These are phyloP conservation scores for Toxicodendron radicans DNA, from an alignment of 345 rosid species.

Conservation along the genomic window DNA sequence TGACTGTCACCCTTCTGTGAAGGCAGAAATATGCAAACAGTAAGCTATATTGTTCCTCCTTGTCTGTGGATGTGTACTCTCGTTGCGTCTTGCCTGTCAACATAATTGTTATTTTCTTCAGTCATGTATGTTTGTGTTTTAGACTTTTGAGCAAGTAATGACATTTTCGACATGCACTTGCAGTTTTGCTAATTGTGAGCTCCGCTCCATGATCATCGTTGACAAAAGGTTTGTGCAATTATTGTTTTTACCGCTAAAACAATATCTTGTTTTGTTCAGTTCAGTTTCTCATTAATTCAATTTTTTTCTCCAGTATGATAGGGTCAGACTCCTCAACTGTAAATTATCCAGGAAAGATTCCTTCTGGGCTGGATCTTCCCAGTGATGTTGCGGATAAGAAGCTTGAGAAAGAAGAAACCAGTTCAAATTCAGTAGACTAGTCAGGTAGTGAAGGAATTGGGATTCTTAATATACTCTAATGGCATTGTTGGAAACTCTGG, in stretches of 20 bases:
- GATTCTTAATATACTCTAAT: not conserved
- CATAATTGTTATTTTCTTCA: too few relatives aligned
- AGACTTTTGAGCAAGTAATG: constrained; percentile 5
- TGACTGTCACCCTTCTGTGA: constrained; percentile 78
- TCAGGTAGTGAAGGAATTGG: not conserved
- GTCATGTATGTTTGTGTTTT: constrained; percentile 2
- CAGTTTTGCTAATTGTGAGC: constrained; percentile 98
- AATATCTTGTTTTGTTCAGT: not conserved
- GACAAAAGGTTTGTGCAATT: constrained; percentile 59
- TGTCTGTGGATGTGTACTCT: not conserved
- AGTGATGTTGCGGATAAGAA: constrained; percentile 40
- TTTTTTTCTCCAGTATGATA: constrained; percentile 26
- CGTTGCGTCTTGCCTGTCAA: too few relatives aligned
- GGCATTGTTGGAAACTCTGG: constrained; percentile 7
- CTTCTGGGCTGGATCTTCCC: constrained; percentile 55
- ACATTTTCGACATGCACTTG: constrained; percentile 10
- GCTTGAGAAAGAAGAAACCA: constrained; percentile 25
- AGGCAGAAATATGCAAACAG: constrained; percentile 76
- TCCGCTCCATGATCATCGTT: constrained; percentile 84
- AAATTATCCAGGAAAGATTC: constrained; percentile 84
- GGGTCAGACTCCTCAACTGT: constrained; percentile 63
- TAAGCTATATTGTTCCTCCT: constrained; percentile 34
- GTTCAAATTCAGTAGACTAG: constrained; percentile 16
- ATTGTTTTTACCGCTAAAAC: not conserved
- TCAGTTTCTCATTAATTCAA: constrained; percentile 6